phyloP scores from a whole-genome alignment of 2,329 filamentous ascomycete species.

The Talaromyces sp. region DNA sequence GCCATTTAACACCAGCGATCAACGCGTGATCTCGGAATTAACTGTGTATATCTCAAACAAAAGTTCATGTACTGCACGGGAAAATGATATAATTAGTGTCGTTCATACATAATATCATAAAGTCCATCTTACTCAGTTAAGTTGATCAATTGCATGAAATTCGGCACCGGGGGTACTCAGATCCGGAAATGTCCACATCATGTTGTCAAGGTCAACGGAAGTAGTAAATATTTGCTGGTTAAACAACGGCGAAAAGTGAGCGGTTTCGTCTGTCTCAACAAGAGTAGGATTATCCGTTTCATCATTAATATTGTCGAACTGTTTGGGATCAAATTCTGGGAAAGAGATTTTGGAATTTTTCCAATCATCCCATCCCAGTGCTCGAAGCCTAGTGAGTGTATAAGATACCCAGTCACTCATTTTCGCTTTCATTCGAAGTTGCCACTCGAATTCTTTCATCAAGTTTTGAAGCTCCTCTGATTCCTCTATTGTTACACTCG shows the following conservation, averaged over 20 bases:
- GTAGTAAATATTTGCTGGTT: not conserved
- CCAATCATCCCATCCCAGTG: conserved; percentile 9
- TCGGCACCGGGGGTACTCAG: not conserved
- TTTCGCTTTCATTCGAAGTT: conserved; percentile 10
- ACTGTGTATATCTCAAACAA: not conserved
- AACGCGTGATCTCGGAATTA: not conserved
- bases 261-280: not conserved
- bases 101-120: not conserved
- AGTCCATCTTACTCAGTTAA: not conserved
- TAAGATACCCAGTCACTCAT: conserved; percentile 10
- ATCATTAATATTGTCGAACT: not conserved
- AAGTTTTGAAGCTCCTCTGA: conserved; percentile 2
- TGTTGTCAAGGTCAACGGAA: conserved; percentile 1
- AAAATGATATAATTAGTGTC: not conserved
- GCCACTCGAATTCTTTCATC: conserved; percentile 10
- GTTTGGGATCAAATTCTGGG: not conserved
- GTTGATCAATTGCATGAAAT: not conserved
- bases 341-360: conserved; percentile 1
- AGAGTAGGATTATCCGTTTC: not conserved
- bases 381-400: conserved; percentile 8
- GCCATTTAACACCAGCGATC: not conserved
- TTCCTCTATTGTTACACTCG: conserved; percentile 8
- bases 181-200: conserved; percentile 1
- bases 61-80: not conserved
- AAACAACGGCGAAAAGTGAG: not conserved